Base-by-base conservation (phyloP, 1,139 yeast species). In the Suhomyces atakaporum region DNA sequence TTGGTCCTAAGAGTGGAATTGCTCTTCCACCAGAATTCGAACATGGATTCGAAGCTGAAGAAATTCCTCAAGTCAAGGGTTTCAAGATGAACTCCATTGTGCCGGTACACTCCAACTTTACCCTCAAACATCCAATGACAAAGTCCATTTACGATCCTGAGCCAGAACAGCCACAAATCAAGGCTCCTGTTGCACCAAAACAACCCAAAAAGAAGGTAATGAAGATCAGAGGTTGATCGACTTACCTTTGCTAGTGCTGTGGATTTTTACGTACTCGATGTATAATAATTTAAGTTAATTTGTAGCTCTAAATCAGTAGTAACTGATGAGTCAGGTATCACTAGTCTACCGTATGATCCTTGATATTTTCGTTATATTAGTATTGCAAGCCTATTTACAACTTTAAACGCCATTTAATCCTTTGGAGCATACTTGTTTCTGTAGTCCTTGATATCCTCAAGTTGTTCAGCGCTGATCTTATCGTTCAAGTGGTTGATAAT, bases 91-190 rank as follows among this genome's bases (percentile, higher is more conserved):
- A 86, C 60, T 77, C 81, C 5, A 81, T 90, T 33, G 88, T 89
- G 16, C 98, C 98, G 11, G 71, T 88, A 21, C 88, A 84, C 53
- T 84, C 95, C 33, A 78, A 82, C 21, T 81, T 84, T 31, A 74
- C 90, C 29, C 74, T 87, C 67, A 90, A 86, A 28, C 92, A 87
- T 51, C 96, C 96, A 36, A 81, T 82, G 74, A 81, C 89, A 2
- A 88, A 84, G 47, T 62, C 73, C 38, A 76, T 85, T 21, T 84
- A 85, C 53, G 83, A 79, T 31, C 76, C 72, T 25, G 64, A 62
- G 33, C 67, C 67, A 12, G 60, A 62, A 21, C 39, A 33, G 21
- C 61, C 69, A 2, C 56, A 63, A 29, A 33, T 31, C 25, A 41
- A 49, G 41, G 49, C 60, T 31, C 52, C 68, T 39, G 62, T 73